Percentiles rank a stretch among this genome's conserved stretches.
These are phyloP conservation scores for Saccharomyces pastorianus DNA, from an alignment of 1,139 yeast species.

Conservation along the genomic window DNA sequence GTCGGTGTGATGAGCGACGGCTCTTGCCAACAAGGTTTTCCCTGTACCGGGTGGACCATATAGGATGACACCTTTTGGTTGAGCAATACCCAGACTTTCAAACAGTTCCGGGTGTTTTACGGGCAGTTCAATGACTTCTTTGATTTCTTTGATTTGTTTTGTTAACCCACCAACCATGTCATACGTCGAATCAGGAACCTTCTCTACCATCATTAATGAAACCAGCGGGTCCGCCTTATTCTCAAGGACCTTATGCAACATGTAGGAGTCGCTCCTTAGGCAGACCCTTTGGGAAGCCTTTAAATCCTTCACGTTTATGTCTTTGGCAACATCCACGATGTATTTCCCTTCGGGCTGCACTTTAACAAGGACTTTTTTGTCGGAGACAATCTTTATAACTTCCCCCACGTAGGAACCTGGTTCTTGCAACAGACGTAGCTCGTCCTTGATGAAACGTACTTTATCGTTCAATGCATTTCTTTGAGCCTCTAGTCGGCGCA, in stretches of 20 bases:
- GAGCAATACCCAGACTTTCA: conserved; percentile 29
- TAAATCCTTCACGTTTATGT: conserved; percentile 83
- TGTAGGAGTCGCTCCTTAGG: conserved; percentile 86
- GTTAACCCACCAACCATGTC: conserved; percentile 34
- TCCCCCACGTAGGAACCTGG: conserved; percentile 98
- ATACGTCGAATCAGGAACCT: conserved; percentile 95
- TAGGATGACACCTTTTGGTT: conserved; percentile 94
- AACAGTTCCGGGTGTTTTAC: no score
- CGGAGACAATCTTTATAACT: conserved; percentile 91
- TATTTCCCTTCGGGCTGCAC: conserved; percentile 95
- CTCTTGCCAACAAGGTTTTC: conserved; percentile 88
- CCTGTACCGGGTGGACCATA: conserved; percentile 99
- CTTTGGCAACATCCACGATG: conserved; percentile 84
- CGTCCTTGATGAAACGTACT: conserved; percentile 88
- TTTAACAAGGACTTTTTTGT: conserved; percentile 87
- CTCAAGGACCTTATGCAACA: conserved; percentile 87
- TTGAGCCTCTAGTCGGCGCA: conserved; percentile 81
- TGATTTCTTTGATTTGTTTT: no score
- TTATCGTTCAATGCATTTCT: conserved; percentile 67
- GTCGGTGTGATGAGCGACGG: conserved; percentile 98
- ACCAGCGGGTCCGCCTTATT: conserved; percentile 97
- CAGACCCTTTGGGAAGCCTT: conserved; percentile 92
- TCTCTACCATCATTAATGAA: conserved; percentile 97
- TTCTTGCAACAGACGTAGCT: conserved; percentile 83
- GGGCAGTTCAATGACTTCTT: no score